Conservation (phyloP, 1,284 basidiomycete genomes). For the Boletellus deceptivus region DNA sequence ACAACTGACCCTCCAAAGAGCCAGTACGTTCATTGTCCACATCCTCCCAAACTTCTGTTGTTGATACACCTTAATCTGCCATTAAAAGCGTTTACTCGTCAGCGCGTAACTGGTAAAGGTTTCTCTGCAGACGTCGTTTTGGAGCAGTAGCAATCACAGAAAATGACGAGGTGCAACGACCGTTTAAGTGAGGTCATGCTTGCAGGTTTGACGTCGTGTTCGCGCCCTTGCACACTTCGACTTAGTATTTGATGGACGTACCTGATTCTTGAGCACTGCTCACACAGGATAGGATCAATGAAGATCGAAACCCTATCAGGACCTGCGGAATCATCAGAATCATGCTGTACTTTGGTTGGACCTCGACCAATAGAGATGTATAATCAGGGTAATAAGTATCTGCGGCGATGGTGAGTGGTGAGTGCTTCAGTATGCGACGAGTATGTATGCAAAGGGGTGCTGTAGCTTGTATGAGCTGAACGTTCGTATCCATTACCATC, state of each 20-base stretch:
- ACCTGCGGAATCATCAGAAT: not conserved
- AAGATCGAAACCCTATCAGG: not conserved
- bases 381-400: constrained; percentile 30
- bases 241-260: no score
- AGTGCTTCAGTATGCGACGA: constrained; percentile 21
- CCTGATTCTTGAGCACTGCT: no score
- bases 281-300: no score
- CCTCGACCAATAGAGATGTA: constrained; percentile 9
- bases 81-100: no score
- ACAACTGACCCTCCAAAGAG: no score
- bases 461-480: constrained; percentile 2
- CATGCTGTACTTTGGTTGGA: not conserved
- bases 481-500: constrained; percentile 1
- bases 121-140: no score
- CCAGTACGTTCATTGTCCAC: no score
- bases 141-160: no score
- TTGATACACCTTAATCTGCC: no score
- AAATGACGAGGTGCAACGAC: no score
- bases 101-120: no score
- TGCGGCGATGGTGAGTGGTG: constrained; percentile 30
- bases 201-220: not conserved
- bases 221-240: not conserved
- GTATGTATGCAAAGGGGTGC: constrained; percentile 17
- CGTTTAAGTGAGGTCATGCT: not conserved
- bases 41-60: no score